These are phyloP conservation scores for Candida tammaniensis DNA, from an alignment of 805 yeast genomes.

Conservation along the genomic window DNA sequence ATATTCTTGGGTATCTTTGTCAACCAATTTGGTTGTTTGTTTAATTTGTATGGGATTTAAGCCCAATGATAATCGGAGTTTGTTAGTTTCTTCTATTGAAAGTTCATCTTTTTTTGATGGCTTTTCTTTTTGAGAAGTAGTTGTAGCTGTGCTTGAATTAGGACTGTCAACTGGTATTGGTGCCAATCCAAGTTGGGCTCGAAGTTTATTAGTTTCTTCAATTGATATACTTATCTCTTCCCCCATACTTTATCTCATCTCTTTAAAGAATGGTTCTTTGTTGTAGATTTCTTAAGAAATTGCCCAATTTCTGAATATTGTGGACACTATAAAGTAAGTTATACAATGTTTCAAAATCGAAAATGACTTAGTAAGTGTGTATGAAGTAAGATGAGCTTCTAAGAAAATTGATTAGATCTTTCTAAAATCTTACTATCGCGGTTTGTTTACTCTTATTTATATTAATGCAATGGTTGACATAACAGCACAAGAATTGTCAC, in stretches of 20 bases:
- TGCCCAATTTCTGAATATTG: no score
- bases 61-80: slow-evolving; percentile 49
- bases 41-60: slow-evolving; percentile 45
- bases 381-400: no score
- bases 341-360: no score
- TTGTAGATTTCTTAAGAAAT: no score
- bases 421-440: no score
- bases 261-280: no score
- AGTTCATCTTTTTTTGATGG: slow-evolving; percentile 16
- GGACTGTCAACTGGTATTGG: slow-evolving; percentile 25
- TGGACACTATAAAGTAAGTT: no score
- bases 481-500: not conserved
- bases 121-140: not conserved
- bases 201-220: slow-evolving; percentile 43
- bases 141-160: not conserved
- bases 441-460: not conserved
- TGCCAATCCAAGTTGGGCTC: slow-evolving; percentile 37
- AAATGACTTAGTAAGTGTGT: no score
- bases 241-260: slow-evolving; percentile 12
- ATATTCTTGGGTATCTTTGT: not conserved
- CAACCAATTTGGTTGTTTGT: slow-evolving; percentile 6
- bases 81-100: slow-evolving; percentile 56
- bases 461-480: slow-evolving; percentile 3
- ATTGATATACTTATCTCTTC: slow-evolving; percentile 30
- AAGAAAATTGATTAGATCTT: no score